Base-by-base conservation (phyloP, 768 basidiomycete species). In the Boletus bicolor region DNA sequence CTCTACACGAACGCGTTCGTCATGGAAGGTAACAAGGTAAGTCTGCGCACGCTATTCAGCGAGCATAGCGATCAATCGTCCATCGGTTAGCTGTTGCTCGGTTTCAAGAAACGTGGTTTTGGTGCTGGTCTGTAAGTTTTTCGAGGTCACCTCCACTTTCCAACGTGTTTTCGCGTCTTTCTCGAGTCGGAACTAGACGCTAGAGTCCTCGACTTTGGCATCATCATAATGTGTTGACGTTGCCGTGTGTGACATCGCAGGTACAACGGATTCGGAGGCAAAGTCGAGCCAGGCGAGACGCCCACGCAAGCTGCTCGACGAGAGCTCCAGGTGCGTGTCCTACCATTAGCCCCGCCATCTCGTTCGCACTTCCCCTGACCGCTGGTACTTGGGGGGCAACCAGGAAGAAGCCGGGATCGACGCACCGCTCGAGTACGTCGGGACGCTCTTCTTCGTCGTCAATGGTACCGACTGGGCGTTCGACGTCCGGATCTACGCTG, bases 211-310 rank as follows among this genome's bases (percentile, higher is more conserved):
- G 26, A 21, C 53, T 42, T 28, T 21, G 9, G 32, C 15, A 11
- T 24, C 7, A 5, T 19, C 28, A 1, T 30, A 12, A 30, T 28
- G 24, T 39, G 5, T 44, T 61, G 49, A 59, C 21, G 24, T 6
- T 30, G 48, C 15, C 26, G n/a, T 44, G 44, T 26, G 4, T 15
- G 28, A 44, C 30, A 24, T 35, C 4, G 4, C 62, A 93, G 92
- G 64, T 93, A 82, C 64, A 94, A 94, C 58, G 93, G 93, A 4
- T 95, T 93, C 61, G 91, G 91, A 17, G 93, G 93, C 10, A 96
- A 96, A 70, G 84, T 91, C 9, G 91, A 94, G 54, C 71, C 77
- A 3, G 82, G 80, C 5, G 93, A 96, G 70, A 84, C 85, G 0
- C 72, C 83, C 17, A 61, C 74, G 0, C 72, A 88, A 64, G 92